A percentile compares a stretch with the other conserved stretches of the same genome.
phyloP scores from a whole-genome alignment of 2,329 filamentous ascomycete genomes.

The Seiridium unicorne region DNA sequence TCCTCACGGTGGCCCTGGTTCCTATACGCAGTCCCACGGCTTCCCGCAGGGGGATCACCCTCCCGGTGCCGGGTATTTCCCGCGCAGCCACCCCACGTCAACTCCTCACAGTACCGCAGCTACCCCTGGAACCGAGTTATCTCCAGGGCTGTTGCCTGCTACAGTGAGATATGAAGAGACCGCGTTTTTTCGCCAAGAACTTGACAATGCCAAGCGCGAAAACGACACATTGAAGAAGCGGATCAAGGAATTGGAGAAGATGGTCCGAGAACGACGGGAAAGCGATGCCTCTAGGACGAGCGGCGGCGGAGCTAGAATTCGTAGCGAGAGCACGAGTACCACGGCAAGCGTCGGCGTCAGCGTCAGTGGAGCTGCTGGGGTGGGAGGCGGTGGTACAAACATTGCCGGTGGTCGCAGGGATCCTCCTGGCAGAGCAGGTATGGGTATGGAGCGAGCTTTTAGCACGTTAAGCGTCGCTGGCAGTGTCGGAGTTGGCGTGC shows the following conservation, averaged over 20 bases:
- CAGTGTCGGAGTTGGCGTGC: slow-evolving; percentile 51
- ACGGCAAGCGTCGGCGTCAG: slow-evolving; percentile 47
- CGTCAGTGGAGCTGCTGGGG: slow-evolving; percentile 31
- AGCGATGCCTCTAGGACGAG: slow-evolving; percentile 32
- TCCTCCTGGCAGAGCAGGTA: slow-evolving; percentile 22
- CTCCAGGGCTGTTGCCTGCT: slow-evolving; percentile 53
- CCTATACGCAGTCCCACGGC: slow-evolving; percentile 46
- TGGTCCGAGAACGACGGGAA: slow-evolving; percentile 46
- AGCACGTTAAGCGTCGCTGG: slow-evolving; percentile 44
- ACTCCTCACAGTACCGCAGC: slow-evolving; percentile 36
- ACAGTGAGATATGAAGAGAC: slow-evolving; percentile 64
- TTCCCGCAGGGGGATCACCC: slow-evolving; percentile 27
- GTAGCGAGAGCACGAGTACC: slow-evolving; percentile 55
- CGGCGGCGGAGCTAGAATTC: slow-evolving; percentile 14
- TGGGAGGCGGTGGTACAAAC: slow-evolving; percentile 32
- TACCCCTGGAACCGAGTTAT: slow-evolving; percentile 45
- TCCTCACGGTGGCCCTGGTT: slow-evolving; percentile 37
- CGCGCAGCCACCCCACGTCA: slow-evolving; percentile 31
- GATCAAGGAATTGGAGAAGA: slow-evolving; percentile 60
- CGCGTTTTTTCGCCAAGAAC: slow-evolving; percentile 56
- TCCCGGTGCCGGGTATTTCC: slow-evolving; percentile 28
- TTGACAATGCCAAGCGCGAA: slow-evolving; percentile 61
- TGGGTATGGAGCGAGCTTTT: slow-evolving; percentile 43
- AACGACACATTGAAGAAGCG: slow-evolving; percentile 61
- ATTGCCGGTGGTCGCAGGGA: slow-evolving; percentile 45